These are phyloP conservation scores for Pseudozyma hubeiensis DNA, from an alignment of 1,284 basidiomycete species.

Conservation along the genomic window DNA sequence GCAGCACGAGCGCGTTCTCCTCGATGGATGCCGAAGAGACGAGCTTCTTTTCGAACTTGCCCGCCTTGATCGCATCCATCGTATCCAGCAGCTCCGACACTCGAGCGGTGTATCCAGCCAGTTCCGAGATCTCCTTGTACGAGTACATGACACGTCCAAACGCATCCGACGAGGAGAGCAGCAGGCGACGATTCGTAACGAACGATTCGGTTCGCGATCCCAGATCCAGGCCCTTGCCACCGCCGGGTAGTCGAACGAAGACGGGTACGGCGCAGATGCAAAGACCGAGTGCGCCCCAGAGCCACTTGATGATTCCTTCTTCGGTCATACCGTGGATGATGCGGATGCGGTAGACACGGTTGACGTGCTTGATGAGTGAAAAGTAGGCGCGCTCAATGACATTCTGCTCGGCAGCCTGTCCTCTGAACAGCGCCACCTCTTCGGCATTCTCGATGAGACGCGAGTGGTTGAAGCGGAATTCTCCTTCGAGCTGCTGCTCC, in stretches of 20 bases:
- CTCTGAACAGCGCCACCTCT: conserved; percentile 91
- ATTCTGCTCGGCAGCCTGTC: conserved; percentile 91
- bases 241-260: conserved; percentile 86
- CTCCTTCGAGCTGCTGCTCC: conserved; percentile 78
- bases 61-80: conserved; percentile 86
- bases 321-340: conserved; percentile 85
- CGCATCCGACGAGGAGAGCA: conserved; percentile 77
- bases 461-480: conserved; percentile 89
- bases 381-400: conserved; percentile 92
- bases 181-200: conserved; percentile 89
- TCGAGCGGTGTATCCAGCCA: conserved; percentile 93
- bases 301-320: conserved; percentile 94
- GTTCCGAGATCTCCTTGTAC: conserved; percentile 90
- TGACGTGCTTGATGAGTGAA: conserved; percentile 87
- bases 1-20: conserved; percentile 83
- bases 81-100: conserved; percentile 90
- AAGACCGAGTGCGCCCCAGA: conserved; percentile 94
- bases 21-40: conserved; percentile 76
- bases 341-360: conserved; percentile 80
- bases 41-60: conserved; percentile 89
- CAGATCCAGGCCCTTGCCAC: conserved; percentile 55
- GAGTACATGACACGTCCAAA: conserved; percentile 85
- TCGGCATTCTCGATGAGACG: conserved; percentile 93
- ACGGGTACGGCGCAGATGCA: conserved; percentile 93
- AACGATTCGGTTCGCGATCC: conserved; percentile 72